Conservation (phyloP, 768 basidiomycete species). For the Calocybe indica region DNA sequence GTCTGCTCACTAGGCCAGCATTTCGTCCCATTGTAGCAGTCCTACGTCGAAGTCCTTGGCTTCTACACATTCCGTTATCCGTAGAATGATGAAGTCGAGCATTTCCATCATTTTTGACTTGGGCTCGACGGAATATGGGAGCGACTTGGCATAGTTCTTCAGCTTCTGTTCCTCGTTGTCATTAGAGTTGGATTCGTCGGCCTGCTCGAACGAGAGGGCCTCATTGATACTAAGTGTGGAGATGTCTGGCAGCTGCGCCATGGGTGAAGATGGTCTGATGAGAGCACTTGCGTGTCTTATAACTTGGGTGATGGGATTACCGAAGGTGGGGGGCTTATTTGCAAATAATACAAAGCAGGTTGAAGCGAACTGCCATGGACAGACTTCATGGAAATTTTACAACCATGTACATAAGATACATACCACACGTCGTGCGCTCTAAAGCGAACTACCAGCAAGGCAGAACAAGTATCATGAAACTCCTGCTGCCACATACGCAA, state of each 20-base stretch:
- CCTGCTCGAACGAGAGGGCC: constrained; percentile 7
- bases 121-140: constrained; percentile 78
- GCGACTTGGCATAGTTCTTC: constrained; percentile 50
- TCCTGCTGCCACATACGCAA: constrained; percentile 32
- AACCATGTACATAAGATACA: too few species aligned
- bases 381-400: too few species aligned
- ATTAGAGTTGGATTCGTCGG: not conserved
- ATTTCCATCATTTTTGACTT: constrained; percentile 70
- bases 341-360: too few species aligned
- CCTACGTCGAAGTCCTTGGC: constrained; percentile 83
- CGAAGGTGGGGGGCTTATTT: not conserved
- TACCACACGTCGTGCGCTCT: too few species aligned
- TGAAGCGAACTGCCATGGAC: too few species aligned
- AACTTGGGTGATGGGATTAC: not conserved
- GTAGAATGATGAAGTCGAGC: constrained; percentile 65
- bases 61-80: constrained; percentile 66
- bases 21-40: constrained; percentile 73
- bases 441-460: too few species aligned
- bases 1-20: constrained; percentile 60
- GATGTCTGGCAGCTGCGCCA: constrained; percentile 35
- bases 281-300: too few species aligned
- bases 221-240: constrained; percentile 38
- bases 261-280: not conserved
- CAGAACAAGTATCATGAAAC: too few species aligned
- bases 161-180: constrained; percentile 55